phyloP scores from a whole-genome alignment of 441 rosid genomes.

The Breynia disticha region DNA sequence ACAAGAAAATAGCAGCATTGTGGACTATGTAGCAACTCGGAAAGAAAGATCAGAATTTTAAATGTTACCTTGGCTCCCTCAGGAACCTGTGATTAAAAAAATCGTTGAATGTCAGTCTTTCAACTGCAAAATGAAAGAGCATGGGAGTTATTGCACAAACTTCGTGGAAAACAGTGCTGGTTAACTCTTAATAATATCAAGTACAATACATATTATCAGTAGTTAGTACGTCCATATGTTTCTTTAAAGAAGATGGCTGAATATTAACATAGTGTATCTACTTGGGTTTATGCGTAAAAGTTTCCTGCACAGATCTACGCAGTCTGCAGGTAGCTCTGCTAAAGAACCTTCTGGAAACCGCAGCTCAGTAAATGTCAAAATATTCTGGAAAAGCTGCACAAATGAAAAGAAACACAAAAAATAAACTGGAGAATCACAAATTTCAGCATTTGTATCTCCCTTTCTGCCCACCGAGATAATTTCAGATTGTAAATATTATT shows the following conservation, averaged over 20 bases:
- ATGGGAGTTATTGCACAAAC: too few species aligned
- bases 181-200: constrained; percentile 9
- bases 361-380: constrained; percentile 59
- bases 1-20: background rate
- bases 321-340: constrained; percentile 58
- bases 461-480: too few species aligned
- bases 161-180: too few species aligned
- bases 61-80: constrained; percentile 43
- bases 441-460: constrained; percentile 1
- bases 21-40: background rate
- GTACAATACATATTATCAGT: background rate
- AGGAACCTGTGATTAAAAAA: constrained; percentile 73
- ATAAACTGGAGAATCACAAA: constrained; percentile 10
- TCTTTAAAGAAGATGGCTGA: too few species aligned
- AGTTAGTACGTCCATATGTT: too few species aligned
- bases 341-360: constrained; percentile 53
- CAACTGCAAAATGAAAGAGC: constrained; percentile 35
- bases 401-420: constrained; percentile 15
- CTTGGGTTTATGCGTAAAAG: constrained; percentile 71
- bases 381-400: constrained; percentile 67
- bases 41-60: constrained; percentile 3
- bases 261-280: constrained; percentile 13
- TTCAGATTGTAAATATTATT: background rate
- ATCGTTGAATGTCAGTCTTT: constrained; percentile 60
- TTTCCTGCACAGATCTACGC: constrained; percentile 65